Evolutionary conservation across 306 rosid species (phyloP), one percentile per base, ranked within the genome.

Genomic region (Glycine tomentella): DNA sequence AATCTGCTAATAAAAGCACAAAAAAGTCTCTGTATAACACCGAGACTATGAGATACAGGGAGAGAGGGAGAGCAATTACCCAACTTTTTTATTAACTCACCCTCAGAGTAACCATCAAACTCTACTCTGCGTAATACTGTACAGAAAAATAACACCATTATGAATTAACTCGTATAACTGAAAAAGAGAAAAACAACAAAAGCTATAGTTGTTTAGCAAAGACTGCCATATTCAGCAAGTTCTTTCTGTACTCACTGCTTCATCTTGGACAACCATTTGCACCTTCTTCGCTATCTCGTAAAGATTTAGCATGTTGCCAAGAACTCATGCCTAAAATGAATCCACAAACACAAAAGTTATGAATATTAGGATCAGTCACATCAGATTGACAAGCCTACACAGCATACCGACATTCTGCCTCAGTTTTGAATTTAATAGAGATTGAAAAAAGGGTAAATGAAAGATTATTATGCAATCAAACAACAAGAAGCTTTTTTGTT

Each of bases 21-120:
- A n/a, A 12, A 52, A 7, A 15, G 9, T 51, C 14, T 51, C 56
- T 25, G 31, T 5, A 51, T 5, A 13, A 51, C 2, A 55, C 31
- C 2, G 56, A 9, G 80, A 42, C 8, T 42, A 4, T 42, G 38
- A 34, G 36, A 40, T 4, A 40, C 44, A 44, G 44, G 48, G 71
- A 72, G 67, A 34, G 38, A 34, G 38, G 53, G 78, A 49, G 45
- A 51, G 34, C 42, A 75, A 10, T 56, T 81, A 51, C 4, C 15
- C 0, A 69, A 95, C 97, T 25, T 25, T 94, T 92, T 92, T 82
- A 92, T 81, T 55, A 90, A 86, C 86, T 91, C 97, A 46, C 88
- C 97, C 85, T 95, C 94, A 45, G 95, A 92, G 80, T 91, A 92
- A 76, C 97, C 97, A 72, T 92, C 93, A 88, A 91, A 91, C 89